Base-by-base conservation (phyloP, 441 rosid species). In the Croton setiger region DNA sequence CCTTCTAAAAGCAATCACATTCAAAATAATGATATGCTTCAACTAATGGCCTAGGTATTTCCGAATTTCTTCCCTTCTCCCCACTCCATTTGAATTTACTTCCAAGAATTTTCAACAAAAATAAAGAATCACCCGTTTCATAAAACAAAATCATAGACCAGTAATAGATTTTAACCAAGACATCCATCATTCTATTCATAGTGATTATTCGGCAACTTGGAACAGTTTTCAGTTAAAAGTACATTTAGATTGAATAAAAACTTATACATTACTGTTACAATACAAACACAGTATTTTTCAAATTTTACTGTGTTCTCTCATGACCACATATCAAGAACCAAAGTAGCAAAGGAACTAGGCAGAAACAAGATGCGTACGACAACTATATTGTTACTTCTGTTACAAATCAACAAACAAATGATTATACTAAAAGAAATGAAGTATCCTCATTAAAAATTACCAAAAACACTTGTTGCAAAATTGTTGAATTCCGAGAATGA, bases 391-490 rank as follows among this genome's bases (percentile, higher is more conserved):
- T 49, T 27, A 68, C 37, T 57, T 64, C 57, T 49, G n/a, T 36
- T 47, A 63, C 41, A 68, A 48, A 33, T 37, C 17, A 10, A 18
- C 35, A 71, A 43, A n/a, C 13, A 33, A 33, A 54, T 43, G 8
- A 70, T n/a, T n/a, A n/a, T n/a, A 41, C 62, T 43, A 53, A 41
- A 11, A 53, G 37, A 68, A 76, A 4, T 56, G 8, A 48, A n/a
- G 64, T 36, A 69, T 48, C 33, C 41, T 57, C 31, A 4, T 68
- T 52, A 58, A 39, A 55, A 63, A 20, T 66, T 53, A 72, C 69
- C 63, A 58, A 33, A 36, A 69, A 47, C 63, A 36, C 27, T 59
- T 7, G 49, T 47, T 10, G 59, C 78, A 74, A 66, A 68, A 69
- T 39, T 64, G 77, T 71, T 68, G 61, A 45, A 63, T 67, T 45